Conservation (phyloP, 257 asterid genomes). For the Cordia subcordata region DNA sequence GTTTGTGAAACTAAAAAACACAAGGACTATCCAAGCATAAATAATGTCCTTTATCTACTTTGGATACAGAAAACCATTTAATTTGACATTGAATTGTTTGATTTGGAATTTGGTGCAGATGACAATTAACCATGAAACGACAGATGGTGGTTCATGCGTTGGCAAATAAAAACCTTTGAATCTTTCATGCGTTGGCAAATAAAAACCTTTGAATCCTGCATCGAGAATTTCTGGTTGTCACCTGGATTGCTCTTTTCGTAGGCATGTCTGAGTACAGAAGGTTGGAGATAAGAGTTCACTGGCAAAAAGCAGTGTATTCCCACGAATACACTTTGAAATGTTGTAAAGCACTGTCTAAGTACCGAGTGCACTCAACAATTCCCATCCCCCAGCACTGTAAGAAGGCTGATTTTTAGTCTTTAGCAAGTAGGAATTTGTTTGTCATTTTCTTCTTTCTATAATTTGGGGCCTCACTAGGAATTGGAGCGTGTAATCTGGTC, state of each 20-base stretch:
- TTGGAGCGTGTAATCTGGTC: slow-evolving; percentile 11
- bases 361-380: no score
- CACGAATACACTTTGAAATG: not conserved
- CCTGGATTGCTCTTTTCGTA: not conserved
- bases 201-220: slow-evolving; percentile 1
- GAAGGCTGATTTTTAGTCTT: slow-evolving; percentile 21
- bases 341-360: no score
- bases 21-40: no score
- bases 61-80: not conserved
- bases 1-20: no score
- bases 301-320: not conserved
- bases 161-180: not conserved
- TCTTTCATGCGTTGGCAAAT: slow-evolving; percentile 1
- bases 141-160: not conserved
- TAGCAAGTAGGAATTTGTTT: slow-evolving; percentile 1
- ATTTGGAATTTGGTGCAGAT: slow-evolving; percentile 27
- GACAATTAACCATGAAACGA: slow-evolving; percentile 23
- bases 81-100: slow-evolving; percentile 1
- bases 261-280: not conserved
- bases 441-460: not conserved
- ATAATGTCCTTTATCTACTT: no score
- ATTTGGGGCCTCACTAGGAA: slow-evolving; percentile 2
- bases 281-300: not conserved
- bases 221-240: not conserved
- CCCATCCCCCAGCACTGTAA: slow-evolving; percentile 11